A percentile compares a stretch with the other conserved stretches of the same genome.
These are phyloP conservation scores for Fusarium sp. DNA, from an alignment of 2,329 filamentous ascomycete genomes.

Conservation along the genomic window DNA sequence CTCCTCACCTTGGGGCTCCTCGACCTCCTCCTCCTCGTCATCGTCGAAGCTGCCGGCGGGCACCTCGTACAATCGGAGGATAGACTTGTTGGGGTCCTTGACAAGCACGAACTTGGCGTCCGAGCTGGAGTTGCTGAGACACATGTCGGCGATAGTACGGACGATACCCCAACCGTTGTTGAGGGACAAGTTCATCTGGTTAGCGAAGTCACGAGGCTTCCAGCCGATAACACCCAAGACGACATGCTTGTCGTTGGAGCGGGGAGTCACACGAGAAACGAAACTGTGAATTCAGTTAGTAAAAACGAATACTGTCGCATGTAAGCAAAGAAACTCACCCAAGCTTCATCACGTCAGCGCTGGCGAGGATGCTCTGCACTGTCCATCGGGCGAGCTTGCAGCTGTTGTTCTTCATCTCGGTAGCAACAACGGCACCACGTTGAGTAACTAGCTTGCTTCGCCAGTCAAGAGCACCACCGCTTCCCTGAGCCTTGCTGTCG, in stretches of 20 bases:
- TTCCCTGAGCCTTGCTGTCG: conserved; percentile 96
- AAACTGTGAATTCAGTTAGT: conserved; percentile 69
- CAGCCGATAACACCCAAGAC: conserved; percentile 95
- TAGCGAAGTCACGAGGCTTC: conserved; percentile 96
- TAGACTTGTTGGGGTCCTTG: conserved; percentile 96
- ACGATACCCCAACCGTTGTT: conserved; percentile 99
- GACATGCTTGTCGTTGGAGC: conserved; percentile 92
- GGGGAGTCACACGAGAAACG: conserved; percentile 93
- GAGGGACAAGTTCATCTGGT: conserved; percentile 97
- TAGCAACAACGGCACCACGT: conserved; percentile 96
- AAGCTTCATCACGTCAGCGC: conserved; percentile 98
- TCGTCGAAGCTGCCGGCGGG: conserved; percentile 91
- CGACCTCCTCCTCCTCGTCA: conserved; percentile 75
- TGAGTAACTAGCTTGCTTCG: conserved; percentile 92
- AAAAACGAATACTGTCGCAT: background rate
- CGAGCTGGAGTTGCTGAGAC: conserved; percentile 78
- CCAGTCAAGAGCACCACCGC: conserved; percentile 96
- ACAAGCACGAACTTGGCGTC: conserved; percentile 85
- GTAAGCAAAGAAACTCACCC: conserved; percentile 69
- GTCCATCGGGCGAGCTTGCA: conserved; percentile 99
- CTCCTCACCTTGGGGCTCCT: conserved; percentile 52
- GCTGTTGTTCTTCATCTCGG: conserved; percentile 99
- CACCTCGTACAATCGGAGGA: conserved; percentile 92
- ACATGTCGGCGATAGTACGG: conserved; percentile 97
- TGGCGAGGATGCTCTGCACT: conserved; percentile 93